Evolutionary conservation across 1,284 basidiomycete genomes (phyloP).

Genomic region (Meira miltonrushii): DNA sequence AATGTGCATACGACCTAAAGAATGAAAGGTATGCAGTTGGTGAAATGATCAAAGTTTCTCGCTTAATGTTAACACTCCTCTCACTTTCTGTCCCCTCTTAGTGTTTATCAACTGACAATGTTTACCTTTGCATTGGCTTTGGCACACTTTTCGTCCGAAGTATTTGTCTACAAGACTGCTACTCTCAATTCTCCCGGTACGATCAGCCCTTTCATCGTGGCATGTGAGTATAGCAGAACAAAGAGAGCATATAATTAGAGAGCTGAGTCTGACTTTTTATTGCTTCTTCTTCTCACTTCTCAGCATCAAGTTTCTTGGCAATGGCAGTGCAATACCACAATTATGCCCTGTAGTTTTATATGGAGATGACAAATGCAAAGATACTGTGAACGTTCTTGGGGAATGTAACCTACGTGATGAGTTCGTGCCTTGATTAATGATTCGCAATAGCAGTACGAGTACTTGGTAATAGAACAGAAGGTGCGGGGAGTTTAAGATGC

Average conservation of each 20-base stretch:
- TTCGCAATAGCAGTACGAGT: too few relatives aligned
- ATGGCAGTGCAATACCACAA: too few relatives aligned
- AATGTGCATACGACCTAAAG: conserved; percentile 44
- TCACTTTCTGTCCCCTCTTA: conserved; percentile 11
- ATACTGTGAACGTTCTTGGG: too few relatives aligned
- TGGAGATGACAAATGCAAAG: too few relatives aligned
- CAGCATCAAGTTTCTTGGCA: too few relatives aligned
- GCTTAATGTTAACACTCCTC: not conserved
- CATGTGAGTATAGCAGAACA: conserved; percentile 62
- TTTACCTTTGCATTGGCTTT: conserved; percentile 84
- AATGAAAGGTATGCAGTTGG: conserved; percentile 29
- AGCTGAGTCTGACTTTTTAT: too few relatives aligned
- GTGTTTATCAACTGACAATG: conserved; percentile 73
- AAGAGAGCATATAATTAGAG: not conserved
- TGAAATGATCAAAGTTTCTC: not conserved
- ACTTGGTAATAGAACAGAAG: too few relatives aligned
- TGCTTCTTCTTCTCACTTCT: too few relatives aligned
- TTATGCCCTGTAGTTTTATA: too few relatives aligned
- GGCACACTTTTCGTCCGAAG: conserved; percentile 79
- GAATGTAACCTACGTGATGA: too few relatives aligned
- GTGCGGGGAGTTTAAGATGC: too few relatives aligned
- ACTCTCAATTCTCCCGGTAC: conserved; percentile 62
- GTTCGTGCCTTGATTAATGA: too few relatives aligned
- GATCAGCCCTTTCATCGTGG: conserved; percentile 75
- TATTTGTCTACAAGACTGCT: conserved; percentile 75